phyloP scores from a whole-genome alignment of 192 early-diverging fungal species.

The Gamsiella multidivaricata region DNA sequence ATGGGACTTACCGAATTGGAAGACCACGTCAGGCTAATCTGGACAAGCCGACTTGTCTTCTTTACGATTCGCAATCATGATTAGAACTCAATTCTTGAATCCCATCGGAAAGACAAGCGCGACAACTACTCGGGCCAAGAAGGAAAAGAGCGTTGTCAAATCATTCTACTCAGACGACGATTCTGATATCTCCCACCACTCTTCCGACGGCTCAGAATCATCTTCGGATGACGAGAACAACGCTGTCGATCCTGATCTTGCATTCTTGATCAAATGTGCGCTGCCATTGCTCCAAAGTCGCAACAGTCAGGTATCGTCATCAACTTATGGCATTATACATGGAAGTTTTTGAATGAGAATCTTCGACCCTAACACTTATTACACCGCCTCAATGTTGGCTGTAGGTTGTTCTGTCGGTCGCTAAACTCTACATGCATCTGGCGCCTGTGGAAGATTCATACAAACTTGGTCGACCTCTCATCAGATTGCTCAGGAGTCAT shows the following conservation, averaged over 20 bases:
- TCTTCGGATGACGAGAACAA: conserved; percentile 41
- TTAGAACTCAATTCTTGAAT: conserved; percentile 51
- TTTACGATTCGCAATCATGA: too few relatives aligned
- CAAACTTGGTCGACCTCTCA: conserved; percentile 74
- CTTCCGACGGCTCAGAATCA: conserved; percentile 22
- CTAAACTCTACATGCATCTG: conserved; percentile 75
- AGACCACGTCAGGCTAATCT: too few relatives aligned
- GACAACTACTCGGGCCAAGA: conserved; percentile 22
- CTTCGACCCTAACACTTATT: too few relatives aligned
- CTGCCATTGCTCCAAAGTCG: conserved; percentile 83
- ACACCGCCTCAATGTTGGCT: not conserved
- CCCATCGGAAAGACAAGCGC: conserved; percentile 31
- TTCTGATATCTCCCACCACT: conserved; percentile 53
- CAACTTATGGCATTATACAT: not conserved
- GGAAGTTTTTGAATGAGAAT: too few relatives aligned
- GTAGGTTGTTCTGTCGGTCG: conserved; percentile 76
- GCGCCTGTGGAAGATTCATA: conserved; percentile 66
- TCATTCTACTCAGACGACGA: conserved; percentile 68
- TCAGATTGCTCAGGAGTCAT: conserved; percentile 77
- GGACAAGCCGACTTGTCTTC: too few relatives aligned
- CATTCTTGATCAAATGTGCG: conserved; percentile 73
- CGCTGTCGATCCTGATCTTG: conserved; percentile 83
- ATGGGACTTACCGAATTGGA: too few relatives aligned
- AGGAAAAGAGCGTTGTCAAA: conserved; percentile 46
- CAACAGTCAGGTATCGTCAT: conserved; percentile 83